Evolutionary conservation across 2,329 filamentous ascomycete genomes (phyloP), one percentile per base, ranked within the genome.

Genomic region (Neonectria neomacrospora): DNA sequence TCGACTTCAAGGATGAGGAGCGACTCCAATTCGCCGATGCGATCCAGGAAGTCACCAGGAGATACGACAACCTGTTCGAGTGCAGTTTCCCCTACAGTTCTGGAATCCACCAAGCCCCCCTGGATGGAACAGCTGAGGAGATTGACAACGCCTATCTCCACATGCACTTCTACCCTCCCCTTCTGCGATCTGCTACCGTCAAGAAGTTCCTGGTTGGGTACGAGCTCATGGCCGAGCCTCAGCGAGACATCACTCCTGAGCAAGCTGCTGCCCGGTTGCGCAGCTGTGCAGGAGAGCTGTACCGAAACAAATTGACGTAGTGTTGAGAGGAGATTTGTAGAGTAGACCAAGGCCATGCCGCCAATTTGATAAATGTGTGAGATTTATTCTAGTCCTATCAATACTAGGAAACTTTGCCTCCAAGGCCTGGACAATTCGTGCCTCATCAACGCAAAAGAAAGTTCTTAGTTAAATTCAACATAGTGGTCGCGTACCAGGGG

Each of bases 51-150:
- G 89, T 97, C 39, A 94, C 96, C 14, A 88, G 93, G 72, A 85
- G 95, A 72, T 99, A 98, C 76, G 96, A 99, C 78, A 99, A 99
- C 77, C 81, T 99, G 44, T 99, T 99, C 71, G 93, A 98, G 82
- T 97, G 94, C 37, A 93, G 89, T 73, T 99, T 99, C 75, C 96
- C 96, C 0, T 99, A 99, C 80, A 97, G 90, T 78, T 98, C 97
- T 77, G 96, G 96, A 44, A 89, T 99, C 60, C 96, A 99, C 77
- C 96, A 99, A 82, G 95, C 96, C 18, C 96, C 96, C 3, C 85
- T 99, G 7, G 88, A 91, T 26, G 94, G 93, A 22, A 91, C 88
- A 0, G 85, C 88, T 1, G 93, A 96, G 65, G 95, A 98, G 78
- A 87, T 95, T 57, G 91, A 97, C 72, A 89, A 89, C 65, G 93